phyloP scores from a whole-genome alignment of 371 early-diverging fungal genomes.

The Mortierella sp. region DNA sequence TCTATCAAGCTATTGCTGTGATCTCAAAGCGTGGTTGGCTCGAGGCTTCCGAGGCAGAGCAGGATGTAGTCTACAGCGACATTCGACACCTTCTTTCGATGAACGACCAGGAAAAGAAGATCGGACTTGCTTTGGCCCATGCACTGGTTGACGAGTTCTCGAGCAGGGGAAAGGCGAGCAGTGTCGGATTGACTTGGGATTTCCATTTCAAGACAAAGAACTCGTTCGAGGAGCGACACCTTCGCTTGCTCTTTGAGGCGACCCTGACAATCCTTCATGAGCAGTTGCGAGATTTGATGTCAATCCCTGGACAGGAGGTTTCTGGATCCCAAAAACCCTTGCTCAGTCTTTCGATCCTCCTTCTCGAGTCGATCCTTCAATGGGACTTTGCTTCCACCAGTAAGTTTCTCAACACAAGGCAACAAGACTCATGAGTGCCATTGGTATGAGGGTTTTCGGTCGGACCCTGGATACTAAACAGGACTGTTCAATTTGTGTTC shows the following conservation, averaged over 20 bases:
- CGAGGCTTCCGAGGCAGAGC: constrained; percentile 68
- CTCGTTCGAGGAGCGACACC: constrained; percentile 71
- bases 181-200: constrained; percentile 77
- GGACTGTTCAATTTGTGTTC: neutral
- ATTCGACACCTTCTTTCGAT: constrained; percentile 67
- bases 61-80: constrained; percentile 66
- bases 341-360: constrained; percentile 59
- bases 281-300: constrained; percentile 43
- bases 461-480: neutral
- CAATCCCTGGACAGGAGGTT: constrained; percentile 45
- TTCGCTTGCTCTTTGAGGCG: constrained; percentile 65
- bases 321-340: constrained; percentile 48
- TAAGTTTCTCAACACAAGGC: constrained; percentile 24
- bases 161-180: constrained; percentile 68
- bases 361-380: constrained; percentile 73
- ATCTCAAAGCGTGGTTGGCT: constrained; percentile 79
- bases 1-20: constrained; percentile 64
- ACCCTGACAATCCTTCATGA: constrained; percentile 63
- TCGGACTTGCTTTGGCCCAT: constrained; percentile 69
- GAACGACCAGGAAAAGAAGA: constrained; percentile 62
- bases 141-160: constrained; percentile 79
- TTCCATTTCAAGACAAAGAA: constrained; percentile 77
- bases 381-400: constrained; percentile 79
- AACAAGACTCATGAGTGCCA: neutral
- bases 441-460: neutral